phyloP scores from a whole-genome alignment of 768 basidiomycete species.

The Boletales sp. region DNA sequence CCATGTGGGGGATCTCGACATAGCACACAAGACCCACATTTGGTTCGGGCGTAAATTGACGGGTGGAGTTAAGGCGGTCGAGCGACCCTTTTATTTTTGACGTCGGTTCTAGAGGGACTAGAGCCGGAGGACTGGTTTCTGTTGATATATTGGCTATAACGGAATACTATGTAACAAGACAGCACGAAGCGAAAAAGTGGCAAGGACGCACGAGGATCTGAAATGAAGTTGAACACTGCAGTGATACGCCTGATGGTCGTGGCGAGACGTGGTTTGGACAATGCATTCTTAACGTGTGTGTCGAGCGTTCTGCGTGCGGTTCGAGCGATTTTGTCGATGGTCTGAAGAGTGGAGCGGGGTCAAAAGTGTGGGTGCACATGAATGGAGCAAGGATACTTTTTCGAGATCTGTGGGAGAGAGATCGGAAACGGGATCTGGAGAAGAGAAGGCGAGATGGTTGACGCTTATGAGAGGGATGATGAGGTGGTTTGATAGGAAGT shows the following conservation, averaged over 20 bases:
- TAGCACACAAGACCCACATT: constrained; percentile 18
- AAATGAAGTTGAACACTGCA: constrained; percentile 63
- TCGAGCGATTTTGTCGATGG: constrained; percentile 65
- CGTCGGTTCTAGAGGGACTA: constrained; percentile 27
- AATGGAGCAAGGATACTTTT: constrained; percentile 42
- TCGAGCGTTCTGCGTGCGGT: constrained; percentile 65
- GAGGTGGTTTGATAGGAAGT: constrained; percentile 74
- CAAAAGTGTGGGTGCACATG: constrained; percentile 6
- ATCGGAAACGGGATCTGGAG: constrained; percentile 53
- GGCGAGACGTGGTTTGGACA: constrained; percentile 65
- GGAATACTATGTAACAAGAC: constrained; percentile 10
- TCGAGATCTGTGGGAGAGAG: constrained; percentile 59
- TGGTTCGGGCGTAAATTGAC: constrained; percentile 5
- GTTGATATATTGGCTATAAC: constrained; percentile 50
- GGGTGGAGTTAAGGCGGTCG: constrained; percentile 7
- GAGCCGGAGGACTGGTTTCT: constrained; percentile 42
- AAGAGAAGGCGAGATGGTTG: constrained; percentile 64
- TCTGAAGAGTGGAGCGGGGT: constrained; percentile 35
- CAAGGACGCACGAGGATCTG: constrained; percentile 57
- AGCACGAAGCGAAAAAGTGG: constrained; percentile 2
- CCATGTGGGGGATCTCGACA: background rate
- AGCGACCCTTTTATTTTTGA: constrained; percentile 11
- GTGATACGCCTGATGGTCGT: constrained; percentile 69
- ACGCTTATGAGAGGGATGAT: constrained; percentile 73
- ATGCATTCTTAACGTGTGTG: constrained; percentile 67